phyloP scores from a whole-genome alignment of 768 basidiomycete genomes.

The Amylocystis lapponica region DNA sequence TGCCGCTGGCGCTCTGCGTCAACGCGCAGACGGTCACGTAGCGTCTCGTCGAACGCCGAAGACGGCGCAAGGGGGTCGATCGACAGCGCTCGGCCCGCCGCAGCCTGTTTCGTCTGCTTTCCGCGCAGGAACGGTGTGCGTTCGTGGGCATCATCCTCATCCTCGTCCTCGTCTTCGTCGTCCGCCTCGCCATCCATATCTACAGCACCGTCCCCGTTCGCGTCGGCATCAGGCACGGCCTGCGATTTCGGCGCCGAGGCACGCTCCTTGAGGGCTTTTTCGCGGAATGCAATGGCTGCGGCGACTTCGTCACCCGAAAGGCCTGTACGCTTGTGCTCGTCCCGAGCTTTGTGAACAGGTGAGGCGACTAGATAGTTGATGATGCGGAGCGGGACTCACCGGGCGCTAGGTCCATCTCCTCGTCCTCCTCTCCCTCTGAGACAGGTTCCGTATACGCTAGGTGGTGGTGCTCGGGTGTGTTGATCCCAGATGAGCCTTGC shows the following conservation, averaged over 20 bases:
- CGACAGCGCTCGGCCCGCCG: conserved; percentile 35
- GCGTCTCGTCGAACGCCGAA: conserved; percentile 75
- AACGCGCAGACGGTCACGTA: conserved; percentile 59
- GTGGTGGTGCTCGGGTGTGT: conserved; percentile 29
- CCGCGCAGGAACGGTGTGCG: conserved; percentile 34
- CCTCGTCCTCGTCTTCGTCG: conserved; percentile 25
- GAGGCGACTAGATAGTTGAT: neutral
- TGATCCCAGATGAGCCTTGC: conserved; percentile 35
- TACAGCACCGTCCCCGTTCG: conserved; percentile 12
- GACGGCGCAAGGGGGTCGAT: conserved; percentile 88
- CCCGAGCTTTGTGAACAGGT: conserved; percentile 34
- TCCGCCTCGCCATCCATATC: conserved; percentile 20
- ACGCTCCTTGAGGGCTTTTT: conserved; percentile 64
- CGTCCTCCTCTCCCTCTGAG: conserved; percentile 94
- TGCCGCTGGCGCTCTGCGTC: conserved; percentile 16
- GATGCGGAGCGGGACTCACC: conserved; percentile 24
- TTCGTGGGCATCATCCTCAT: conserved; percentile 25
- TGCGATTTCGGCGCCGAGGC: conserved; percentile 9
- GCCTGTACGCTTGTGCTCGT: conserved; percentile 80
- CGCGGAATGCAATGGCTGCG: conserved; percentile 83
- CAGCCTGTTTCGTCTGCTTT: conserved; percentile 13
- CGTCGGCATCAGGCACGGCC: conserved; percentile 8
- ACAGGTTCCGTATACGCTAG: conserved; percentile 76
- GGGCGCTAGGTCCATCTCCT: conserved; percentile 57
- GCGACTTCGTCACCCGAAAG: conserved; percentile 68